phyloP scores from a whole-genome alignment of 768 basidiomycete species.

The Dioszegia aurantiaca region DNA sequence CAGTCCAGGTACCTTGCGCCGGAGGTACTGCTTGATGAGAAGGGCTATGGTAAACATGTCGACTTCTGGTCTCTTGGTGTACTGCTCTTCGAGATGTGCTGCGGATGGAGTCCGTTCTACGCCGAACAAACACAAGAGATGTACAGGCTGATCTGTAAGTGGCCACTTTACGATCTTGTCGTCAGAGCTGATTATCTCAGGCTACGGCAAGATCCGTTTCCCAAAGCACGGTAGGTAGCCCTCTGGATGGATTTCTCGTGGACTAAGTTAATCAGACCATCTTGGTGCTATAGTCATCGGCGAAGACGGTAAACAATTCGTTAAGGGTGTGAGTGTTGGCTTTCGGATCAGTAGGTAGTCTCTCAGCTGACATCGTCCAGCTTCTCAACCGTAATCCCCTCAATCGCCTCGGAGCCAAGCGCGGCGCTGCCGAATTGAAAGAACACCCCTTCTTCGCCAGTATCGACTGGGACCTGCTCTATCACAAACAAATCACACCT shows the following conservation, averaged over 20 bases:
- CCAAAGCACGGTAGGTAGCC: conserved; percentile 64
- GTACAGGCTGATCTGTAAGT: conserved; percentile 60
- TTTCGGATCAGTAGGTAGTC: neutral
- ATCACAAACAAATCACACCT: conserved; percentile 83
- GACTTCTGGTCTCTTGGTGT: conserved; percentile 98
- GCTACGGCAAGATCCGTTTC: conserved; percentile 98
- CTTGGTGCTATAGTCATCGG: conserved; percentile 64
- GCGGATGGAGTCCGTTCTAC: conserved; percentile 99
- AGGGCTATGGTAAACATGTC: conserved; percentile 96
- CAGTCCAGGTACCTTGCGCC: conserved; percentile 86
- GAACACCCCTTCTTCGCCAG: conserved; percentile 88
- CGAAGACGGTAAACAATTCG: conserved; percentile 98
- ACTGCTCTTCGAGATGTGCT: conserved; percentile 98
- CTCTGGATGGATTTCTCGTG: neutral
- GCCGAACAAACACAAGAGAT: conserved; percentile 99
- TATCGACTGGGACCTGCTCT: conserved; percentile 85
- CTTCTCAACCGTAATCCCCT: conserved; percentile 98
- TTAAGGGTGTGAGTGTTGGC: conserved; percentile 79
- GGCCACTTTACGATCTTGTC: neutral
- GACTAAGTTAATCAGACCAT: conserved; percentile 15
- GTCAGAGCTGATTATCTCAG: conserved; percentile 58
- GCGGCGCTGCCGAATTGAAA: conserved; percentile 90
- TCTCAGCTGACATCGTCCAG: conserved; percentile 58
- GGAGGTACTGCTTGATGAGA: conserved; percentile 96
- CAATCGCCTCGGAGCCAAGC: conserved; percentile 84